A percentile compares a stretch with the other conserved stretches of the same genome.
Conservation (phyloP, 129 eudicot genomes). For the Flaveria bidentis region DNA sequence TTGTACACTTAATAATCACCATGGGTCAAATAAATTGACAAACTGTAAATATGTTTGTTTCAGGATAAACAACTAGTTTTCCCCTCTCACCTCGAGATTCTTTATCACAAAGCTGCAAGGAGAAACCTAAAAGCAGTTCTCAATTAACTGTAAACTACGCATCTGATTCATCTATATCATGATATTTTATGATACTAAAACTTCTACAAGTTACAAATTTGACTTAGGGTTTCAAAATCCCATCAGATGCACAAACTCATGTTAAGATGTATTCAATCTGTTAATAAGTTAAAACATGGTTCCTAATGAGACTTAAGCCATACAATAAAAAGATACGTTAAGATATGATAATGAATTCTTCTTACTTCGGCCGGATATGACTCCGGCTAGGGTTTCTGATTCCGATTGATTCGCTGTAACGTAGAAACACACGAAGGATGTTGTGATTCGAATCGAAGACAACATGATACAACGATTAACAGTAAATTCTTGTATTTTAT, state of each 20-base stretch:
- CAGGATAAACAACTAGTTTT: background rate
- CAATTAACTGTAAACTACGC: background rate
- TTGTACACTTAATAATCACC: background rate
- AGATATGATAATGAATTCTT: background rate
- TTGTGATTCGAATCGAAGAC: slow-evolving; percentile 10
- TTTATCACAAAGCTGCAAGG: background rate
- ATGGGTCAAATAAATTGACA: background rate
- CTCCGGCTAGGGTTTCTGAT: slow-evolving; percentile 32
- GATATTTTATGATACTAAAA: background rate
- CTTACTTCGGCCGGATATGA: background rate
- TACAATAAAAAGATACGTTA: background rate
- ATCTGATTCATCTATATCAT: background rate
- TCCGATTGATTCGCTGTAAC: background rate
- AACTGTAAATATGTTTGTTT: background rate
- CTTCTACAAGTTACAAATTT: background rate
- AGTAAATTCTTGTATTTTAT: background rate
- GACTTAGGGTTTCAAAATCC: background rate
- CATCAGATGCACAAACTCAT: background rate
- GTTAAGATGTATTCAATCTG: too few relatives aligned
- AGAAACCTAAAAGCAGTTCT: background rate
- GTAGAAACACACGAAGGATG: slow-evolving; percentile 2
- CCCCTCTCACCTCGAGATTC: background rate
- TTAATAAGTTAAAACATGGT: too few relatives aligned
- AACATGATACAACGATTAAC: background rate
- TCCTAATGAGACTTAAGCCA: background rate